Base-by-base conservation (phyloP, 768 basidiomycete species). In the Trametes gibbosa region DNA sequence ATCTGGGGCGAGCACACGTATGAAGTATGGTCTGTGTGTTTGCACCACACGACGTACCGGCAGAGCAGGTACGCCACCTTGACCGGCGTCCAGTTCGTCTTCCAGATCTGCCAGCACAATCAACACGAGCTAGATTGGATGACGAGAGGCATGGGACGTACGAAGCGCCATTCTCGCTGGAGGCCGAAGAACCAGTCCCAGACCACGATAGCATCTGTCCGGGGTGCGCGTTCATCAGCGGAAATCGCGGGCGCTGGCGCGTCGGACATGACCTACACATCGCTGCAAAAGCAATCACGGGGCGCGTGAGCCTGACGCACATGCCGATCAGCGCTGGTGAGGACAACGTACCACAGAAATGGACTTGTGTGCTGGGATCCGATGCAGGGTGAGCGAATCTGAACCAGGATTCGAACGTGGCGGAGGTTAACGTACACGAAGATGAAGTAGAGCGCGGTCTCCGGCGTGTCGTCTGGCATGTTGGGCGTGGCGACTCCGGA, bases 151-250 rank as follows among this genome's bases (percentile, higher is more conserved):
- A 53, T 53, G 34, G 53, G 49, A 74, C 78, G 66, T 73, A 90
- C 89, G 73, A 87, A 90, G 67, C 82, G 81, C 77, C 84, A 90
- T 73, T 91, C 90, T 74, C 87, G 79, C 41, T 86, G 84, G 58
- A 91, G 72, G 70, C 86, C 87, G 68, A 88, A 84, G 69, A 88
- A 77, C 90, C 90, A 92, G 77, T 92, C 90, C 90, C 90, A 92
- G 52, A 90, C 73, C 60, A 90, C 85, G 50, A 92, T 85, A 56
- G 89, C 86, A 72, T 92, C 90, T 91, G 69, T 32, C 29, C 29
- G 10, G 29, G 5, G 29, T 10, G 43, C 10, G 45, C 23, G 50
- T 3, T 23, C 39, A 43, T 50, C 50, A 59, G 49, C 55, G 41
- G 49, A 53, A 52, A 45, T 60, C 32, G 42, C 23, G 12, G 23